Evolutionary conservation across 2,329 filamentous ascomycete genomes (phyloP).

Genomic region (Colletotrichum aenigma): DNA sequence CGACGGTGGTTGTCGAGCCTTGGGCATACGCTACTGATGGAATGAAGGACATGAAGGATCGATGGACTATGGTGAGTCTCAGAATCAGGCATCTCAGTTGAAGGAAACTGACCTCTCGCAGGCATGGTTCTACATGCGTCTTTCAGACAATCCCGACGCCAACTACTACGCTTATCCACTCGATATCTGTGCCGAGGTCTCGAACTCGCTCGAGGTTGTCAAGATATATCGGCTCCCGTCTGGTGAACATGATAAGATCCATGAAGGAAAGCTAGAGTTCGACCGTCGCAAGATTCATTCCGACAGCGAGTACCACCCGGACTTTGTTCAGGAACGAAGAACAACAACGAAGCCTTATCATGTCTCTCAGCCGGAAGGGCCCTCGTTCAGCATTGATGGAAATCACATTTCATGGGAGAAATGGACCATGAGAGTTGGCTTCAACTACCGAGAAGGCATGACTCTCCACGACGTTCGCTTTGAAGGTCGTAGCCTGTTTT

Average conservation of each 20-base stretch:
- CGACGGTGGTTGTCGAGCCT: constrained; percentile 53
- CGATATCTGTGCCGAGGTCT: constrained; percentile 56
- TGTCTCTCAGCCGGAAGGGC: constrained; percentile 39
- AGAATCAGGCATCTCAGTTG: too few species aligned
- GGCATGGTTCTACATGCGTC: constrained; percentile 25
- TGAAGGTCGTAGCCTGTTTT: constrained; percentile 69
- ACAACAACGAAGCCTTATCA: constrained; percentile 41
- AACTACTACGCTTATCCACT: constrained; percentile 65
- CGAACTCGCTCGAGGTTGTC: constrained; percentile 51
- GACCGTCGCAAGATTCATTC: constrained; percentile 45
- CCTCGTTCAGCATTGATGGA: constrained; percentile 46
- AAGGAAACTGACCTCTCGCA: background rate
- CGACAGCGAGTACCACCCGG: constrained; percentile 34
- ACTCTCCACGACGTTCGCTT: constrained; percentile 73
- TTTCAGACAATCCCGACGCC: constrained; percentile 46
- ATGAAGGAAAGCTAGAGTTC: constrained; percentile 36
- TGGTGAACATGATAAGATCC: constrained; percentile 38
- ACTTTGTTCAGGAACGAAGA: constrained; percentile 25
- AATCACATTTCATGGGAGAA: constrained; percentile 62
- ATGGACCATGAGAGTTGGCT: constrained; percentile 71
- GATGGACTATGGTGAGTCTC: constrained; percentile 50
- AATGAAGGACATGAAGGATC: constrained; percentile 51
- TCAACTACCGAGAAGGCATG: constrained; percentile 72
- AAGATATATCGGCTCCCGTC: constrained; percentile 54
- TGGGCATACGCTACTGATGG: constrained; percentile 62